phyloP scores from a whole-genome alignment of 352 stramenopile species.

The Phytophthora hybrid region DNA sequence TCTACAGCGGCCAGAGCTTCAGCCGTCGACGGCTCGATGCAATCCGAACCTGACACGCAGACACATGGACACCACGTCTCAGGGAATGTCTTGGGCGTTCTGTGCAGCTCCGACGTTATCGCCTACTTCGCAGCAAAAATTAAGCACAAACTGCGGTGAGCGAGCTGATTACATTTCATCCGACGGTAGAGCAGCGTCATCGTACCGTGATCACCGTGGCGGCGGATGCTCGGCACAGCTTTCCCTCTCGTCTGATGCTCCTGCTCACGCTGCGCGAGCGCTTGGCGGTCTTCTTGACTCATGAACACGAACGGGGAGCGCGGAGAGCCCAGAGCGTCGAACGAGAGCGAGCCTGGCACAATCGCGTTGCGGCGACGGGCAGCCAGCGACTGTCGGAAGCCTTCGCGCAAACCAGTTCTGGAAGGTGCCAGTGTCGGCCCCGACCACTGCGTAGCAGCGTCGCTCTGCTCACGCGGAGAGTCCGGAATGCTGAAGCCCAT shows the following conservation, averaged over 20 bases:
- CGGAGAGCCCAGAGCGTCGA: constrained; percentile 55
- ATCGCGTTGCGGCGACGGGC: constrained; percentile 68
- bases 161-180: constrained; percentile 10
- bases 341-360: constrained; percentile 48
- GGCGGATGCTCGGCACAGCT: constrained; percentile 3
- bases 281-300: constrained; percentile 40
- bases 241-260: constrained; percentile 18
- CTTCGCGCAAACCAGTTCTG: constrained; percentile 21
- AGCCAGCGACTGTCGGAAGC: constrained; percentile 35
- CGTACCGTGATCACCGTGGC: constrained; percentile 26
- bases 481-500: constrained; percentile 82
- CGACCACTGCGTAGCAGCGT: constrained; percentile 25
- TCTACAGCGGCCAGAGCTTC: not conserved
- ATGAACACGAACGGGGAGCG: constrained; percentile 52
- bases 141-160: constrained; percentile 17
- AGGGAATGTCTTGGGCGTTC: constrained; percentile 27
- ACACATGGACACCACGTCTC: constrained; percentile 25
- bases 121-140: constrained; percentile 12
- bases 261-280: constrained; percentile 42
- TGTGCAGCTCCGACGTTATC: constrained; percentile 23
- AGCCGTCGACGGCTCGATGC: not conserved
- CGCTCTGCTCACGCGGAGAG: constrained; percentile 39
- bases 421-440: constrained; percentile 10
- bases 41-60: not conserved
- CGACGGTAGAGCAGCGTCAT: constrained; percentile 1